Conservation (phyloP, 768 basidiomycete species). For the Mrakia gelida region DNA sequence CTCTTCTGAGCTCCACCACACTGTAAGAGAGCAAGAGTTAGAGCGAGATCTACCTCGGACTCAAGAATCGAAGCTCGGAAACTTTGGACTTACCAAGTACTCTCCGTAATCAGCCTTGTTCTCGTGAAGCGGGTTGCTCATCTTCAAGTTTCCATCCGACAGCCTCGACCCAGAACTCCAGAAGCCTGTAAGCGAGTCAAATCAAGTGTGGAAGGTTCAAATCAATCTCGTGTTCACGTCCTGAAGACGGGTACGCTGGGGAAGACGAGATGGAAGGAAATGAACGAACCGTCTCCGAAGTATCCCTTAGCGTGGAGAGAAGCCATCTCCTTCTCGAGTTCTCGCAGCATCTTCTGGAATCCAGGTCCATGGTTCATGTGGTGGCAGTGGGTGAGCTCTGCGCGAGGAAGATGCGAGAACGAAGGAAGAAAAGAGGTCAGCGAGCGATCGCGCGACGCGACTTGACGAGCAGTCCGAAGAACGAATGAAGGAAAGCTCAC, state of each 20-base stretch:
- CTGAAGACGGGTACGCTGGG: not conserved
- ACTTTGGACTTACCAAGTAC: not conserved
- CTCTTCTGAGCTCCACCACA: constrained; percentile 18
- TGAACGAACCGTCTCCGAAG: constrained; percentile 2
- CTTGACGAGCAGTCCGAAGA: no score
- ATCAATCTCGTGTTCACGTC: no score
- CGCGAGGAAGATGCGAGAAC: no score
- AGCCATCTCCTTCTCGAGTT: not conserved
- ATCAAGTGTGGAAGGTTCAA: no score
- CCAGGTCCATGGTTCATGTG: constrained; percentile 13
- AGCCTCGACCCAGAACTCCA: constrained; percentile 2
- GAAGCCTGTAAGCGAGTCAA: not conserved
- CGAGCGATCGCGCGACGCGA: not conserved
- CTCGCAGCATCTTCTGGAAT: not conserved
- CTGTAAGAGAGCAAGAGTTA: not conserved
- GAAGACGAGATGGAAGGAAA: not conserved
- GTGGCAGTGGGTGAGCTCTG: constrained; percentile 6
- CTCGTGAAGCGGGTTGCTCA: not conserved
- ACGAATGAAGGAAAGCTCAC: not conserved
- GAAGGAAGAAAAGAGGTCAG: not conserved
- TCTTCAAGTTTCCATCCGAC: not conserved
- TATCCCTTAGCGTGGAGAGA: not conserved
- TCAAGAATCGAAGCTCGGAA: not conserved
- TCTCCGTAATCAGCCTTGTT: constrained; percentile 4
- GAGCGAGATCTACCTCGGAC: not conserved